Evolutionary conservation across 495 filamentous ascomycete species (phyloP).

Genomic region (Talaromyces liani): DNA sequence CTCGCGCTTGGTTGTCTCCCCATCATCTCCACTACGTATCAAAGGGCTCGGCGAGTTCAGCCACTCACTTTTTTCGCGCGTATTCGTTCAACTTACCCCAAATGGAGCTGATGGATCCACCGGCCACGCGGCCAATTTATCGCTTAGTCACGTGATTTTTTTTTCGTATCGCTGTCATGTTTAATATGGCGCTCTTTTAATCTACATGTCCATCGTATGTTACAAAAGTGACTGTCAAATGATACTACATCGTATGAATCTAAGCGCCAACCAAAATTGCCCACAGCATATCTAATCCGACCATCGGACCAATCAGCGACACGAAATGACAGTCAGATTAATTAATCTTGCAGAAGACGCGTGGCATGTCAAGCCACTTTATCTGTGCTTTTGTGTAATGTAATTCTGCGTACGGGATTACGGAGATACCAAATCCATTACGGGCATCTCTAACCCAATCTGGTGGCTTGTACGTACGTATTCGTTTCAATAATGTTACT

Average conservation of each 20-base stretch:
- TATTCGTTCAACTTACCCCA: neutral
- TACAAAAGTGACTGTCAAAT: too few relatives aligned
- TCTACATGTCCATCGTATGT: too few relatives aligned
- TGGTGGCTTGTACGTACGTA: neutral
- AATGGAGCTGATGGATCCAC: neutral
- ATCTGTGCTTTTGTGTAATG: neutral
- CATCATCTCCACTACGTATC: neutral
- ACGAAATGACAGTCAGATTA: neutral
- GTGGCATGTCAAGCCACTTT: neutral
- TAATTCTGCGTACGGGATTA: neutral
- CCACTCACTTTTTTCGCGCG: neutral
- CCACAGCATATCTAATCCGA: neutral
- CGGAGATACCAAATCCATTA: too few relatives aligned
- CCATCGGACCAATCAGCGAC: neutral
- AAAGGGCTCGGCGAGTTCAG: too few relatives aligned
- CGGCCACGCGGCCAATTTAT: neutral
- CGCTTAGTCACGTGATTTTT: neutral
- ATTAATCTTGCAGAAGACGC: neutral
- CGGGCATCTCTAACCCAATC: neutral
- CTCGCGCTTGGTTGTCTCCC: too few relatives aligned
- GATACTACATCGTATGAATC: too few relatives aligned
- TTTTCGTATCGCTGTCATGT: neutral
- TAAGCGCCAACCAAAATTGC: too few relatives aligned
- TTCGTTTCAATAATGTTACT: too few relatives aligned
- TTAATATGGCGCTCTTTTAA: too few relatives aligned